Conservation (phyloP, 1,284 basidiomycete genomes). For the Inonotus hispidus region DNA sequence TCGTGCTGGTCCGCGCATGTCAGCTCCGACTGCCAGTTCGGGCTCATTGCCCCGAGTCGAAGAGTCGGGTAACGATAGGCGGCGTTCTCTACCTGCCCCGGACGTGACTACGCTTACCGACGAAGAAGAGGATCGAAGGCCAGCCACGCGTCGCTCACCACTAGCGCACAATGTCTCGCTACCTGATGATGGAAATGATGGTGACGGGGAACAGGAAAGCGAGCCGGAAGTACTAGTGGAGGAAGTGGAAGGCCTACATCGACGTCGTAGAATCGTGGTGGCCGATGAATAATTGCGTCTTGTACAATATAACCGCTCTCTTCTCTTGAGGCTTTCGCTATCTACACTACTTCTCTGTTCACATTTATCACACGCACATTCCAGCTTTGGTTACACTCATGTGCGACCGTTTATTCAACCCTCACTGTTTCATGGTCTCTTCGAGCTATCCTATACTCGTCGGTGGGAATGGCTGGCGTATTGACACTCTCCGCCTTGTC, state of each 20-base stretch:
- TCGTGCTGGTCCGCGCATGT: slow-evolving; percentile 6
- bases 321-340: no score
- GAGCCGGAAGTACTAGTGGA: neutral
- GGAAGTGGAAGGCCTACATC: neutral
- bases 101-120: neutral
- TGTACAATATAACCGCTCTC: no score
- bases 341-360: neutral
- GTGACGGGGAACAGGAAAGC: neutral
- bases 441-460: no score
- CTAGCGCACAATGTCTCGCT: neutral
- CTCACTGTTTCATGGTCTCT: no score
- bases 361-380: neutral
- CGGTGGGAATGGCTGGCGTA: no score
- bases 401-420: no score
- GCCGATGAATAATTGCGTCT: slow-evolving; percentile 1
- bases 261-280: neutral
- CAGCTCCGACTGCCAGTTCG: neutral
- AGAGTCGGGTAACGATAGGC: neutral
- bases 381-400: no score
- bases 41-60: slow-evolving; percentile 1
- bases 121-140: neutral
- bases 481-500: no score
- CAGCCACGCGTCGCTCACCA: neutral
- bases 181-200: slow-evolving; percentile 6
- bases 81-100: slow-evolving; percentile 6